Percentiles rank a stretch among this genome's conserved stretches.
These are phyloP conservation scores for Theobroma grandiflorum DNA, from an alignment of 441 rosid genomes.

Conservation along the genomic window DNA sequence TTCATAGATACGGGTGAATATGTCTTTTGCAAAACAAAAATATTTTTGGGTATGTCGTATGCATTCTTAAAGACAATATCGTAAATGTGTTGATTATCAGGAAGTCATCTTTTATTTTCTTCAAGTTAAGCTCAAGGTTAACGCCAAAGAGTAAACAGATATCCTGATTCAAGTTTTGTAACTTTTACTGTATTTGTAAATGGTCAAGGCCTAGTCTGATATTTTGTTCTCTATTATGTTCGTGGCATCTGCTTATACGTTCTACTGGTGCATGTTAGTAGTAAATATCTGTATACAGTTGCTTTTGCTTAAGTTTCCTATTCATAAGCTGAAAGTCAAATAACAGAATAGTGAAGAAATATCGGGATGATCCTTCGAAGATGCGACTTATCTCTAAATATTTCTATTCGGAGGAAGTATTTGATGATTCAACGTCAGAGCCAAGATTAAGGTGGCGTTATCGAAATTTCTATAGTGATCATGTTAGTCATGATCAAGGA, in stretches of 20 bases:
- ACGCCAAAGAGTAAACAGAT: neutral
- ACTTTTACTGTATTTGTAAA: slow-evolving; percentile 7
- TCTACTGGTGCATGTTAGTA: slow-evolving; percentile 13
- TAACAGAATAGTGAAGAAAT: slow-evolving; percentile 60
- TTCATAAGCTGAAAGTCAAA: slow-evolving; percentile 29
- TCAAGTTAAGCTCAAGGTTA: neutral
- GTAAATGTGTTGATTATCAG: neutral
- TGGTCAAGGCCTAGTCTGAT: neutral
- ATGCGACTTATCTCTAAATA: slow-evolving; percentile 62
- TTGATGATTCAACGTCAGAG: slow-evolving; percentile 65
- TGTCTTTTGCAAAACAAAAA: neutral
- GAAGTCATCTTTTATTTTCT: neutral
- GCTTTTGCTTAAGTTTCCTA: slow-evolving; percentile 16
- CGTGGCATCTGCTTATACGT: slow-evolving; percentile 18
- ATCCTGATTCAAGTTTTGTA: neutral
- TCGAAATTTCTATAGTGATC: slow-evolving; percentile 62
- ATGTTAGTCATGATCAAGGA: slow-evolving; percentile 41
- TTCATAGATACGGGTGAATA: neutral
- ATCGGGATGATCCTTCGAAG: slow-evolving; percentile 54
- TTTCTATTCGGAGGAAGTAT: slow-evolving; percentile 82
- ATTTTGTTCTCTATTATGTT: slow-evolving; percentile 11
- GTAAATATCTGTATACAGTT: slow-evolving; percentile 14
- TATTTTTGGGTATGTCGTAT: neutral
- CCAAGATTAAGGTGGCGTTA: slow-evolving; percentile 78
- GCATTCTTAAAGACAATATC: neutral